Evolutionary conservation across 495 filamentous ascomycete species (phyloP), one percentile per base, ranked within the genome.

Genomic region (Paragyromitra xinjiangensis): DNA sequence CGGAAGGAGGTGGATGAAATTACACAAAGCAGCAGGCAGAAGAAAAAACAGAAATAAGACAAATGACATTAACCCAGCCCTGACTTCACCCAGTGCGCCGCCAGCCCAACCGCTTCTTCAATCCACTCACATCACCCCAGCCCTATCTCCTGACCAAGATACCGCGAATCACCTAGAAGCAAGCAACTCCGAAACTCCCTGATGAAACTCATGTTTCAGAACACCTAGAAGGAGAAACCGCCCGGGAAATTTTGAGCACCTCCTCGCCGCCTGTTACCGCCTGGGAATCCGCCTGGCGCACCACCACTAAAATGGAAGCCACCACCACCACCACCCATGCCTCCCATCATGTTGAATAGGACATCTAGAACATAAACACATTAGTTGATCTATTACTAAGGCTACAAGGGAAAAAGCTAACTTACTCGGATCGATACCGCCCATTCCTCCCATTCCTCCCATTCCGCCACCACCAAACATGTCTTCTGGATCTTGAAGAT

Each of bases 401-500:
- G 14, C 9, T 26, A 16, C 12, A 8, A 50, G 51, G 26, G 48
- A 50, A 53, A 50, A 44, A 58, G 44, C n/a, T 50, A 12, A 69
- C 80, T 45, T 79, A 82, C 80, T 82, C 0, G 91, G 91, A 79
- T 91, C 90, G 73, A 93, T 92, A 63, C 86, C 65, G 63, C 86
- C 66, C 75, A 82, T 71, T 63, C 78, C 78, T 9, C 78, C 85
- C 87, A 89, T 91, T 7, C 88, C 89, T 19, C 85, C 87, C 84
- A 90, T 88, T 64, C 90, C 88, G 66, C 89, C 89, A 37, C 89
- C 88, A 39, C 90, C 87, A 83, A 97, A 96, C 89, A 97, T 94
- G 82, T 98, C 95, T 48, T 89, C 86, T 0, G 93, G 93, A 83
- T 98, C 95, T 26, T 94, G 87, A 34, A 99, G 87, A 82, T 99